Percentiles rank a stretch among this genome's conserved stretches.
phyloP scores from a whole-genome alignment of 192 early-diverging fungal species.

The Coemansia nantahalensis region DNA sequence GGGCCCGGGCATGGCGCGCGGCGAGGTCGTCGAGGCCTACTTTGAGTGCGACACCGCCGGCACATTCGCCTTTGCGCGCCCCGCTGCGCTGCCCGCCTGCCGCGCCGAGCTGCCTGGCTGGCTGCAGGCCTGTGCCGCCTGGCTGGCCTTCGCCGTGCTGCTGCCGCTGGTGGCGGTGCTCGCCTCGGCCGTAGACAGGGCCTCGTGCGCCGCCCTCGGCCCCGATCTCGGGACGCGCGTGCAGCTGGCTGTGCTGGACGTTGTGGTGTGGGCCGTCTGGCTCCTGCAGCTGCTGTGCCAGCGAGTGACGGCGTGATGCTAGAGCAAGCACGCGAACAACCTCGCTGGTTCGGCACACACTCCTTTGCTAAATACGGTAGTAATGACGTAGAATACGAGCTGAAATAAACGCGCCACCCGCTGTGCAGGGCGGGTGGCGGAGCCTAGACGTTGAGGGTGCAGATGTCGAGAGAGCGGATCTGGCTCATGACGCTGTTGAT shows the following conservation, averaged over 20 bases:
- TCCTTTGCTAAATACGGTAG: no score
- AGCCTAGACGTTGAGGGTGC: slow-evolving; percentile 63
- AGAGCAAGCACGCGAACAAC: no score
- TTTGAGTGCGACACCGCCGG: slow-evolving; percentile 34
- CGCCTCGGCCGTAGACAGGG: background rate
- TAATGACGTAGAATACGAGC: no score
- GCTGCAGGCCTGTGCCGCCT: slow-evolving; percentile 12
- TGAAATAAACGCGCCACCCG: no score
- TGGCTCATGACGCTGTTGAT: slow-evolving; percentile 81
- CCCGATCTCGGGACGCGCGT: slow-evolving; percentile 9
- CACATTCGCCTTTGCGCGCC: slow-evolving; percentile 16
- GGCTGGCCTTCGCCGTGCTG: slow-evolving; percentile 16
- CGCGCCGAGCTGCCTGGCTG: background rate
- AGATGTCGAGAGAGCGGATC: slow-evolving; percentile 89
- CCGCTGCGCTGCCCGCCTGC: background rate
- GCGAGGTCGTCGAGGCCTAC: slow-evolving; percentile 33
- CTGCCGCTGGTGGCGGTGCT: slow-evolving; percentile 12
- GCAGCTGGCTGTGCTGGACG: slow-evolving; percentile 19
- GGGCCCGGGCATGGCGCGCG: slow-evolving; percentile 24
- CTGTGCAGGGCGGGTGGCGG: no score
- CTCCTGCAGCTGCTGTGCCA: slow-evolving; percentile 4
- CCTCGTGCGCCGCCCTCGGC: slow-evolving; percentile 15
- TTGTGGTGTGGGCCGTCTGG: slow-evolving; percentile 15
- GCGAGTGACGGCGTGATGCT: background rate
- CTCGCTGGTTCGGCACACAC: no score